Base-by-base conservation (phyloP, 352 stramenopile species). In the Plasmopara muralis region DNA sequence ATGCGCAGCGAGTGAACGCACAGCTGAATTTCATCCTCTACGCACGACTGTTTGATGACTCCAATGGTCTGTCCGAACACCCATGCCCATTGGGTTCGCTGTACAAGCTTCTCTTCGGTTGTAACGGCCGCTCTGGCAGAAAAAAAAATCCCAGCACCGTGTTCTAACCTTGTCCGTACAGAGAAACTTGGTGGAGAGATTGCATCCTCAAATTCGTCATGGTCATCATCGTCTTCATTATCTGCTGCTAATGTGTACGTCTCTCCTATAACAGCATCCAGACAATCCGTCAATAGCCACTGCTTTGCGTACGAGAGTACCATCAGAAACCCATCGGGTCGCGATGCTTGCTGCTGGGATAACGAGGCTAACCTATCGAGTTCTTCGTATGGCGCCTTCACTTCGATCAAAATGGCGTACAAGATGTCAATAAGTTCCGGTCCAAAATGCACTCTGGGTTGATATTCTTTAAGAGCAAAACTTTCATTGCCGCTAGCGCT, bases 121-220 rank as follows among this genome's bases (percentile, higher is more conserved):
- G 49, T 28, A 31, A 50, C 38, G 33, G 29, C 38, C 15, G 70
- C 67, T 47, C 70, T 62, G 15, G 77, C 72, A 38, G 70, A 77
- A 49, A 91, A 74, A 7, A 79, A 67, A 18, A 89, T 55, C 16
- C 50, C 60, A 12, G 86, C 55, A 38, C 81, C 77, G 49, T 85
- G 43, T 0, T 54, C 39, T 47, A 92, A 53, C 12, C 55, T 43
- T 29, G 72, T 60, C 14, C 69, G 61, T 57, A 94, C 53, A 13
- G 62, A 88, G 8, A 94, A 62, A 48, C 68, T 92, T n/a, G 83
- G 83, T 6, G 83, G 83, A 8, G 83, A 88, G 34, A 94, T 88
- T 6, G 83, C 83, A 62, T 94, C 83, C 50, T 92, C 81, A 67
- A 92, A 94, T 43, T 89, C 79, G 45, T 94, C 83, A 43, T 87